These are phyloP conservation scores for Russula olivacea DNA, from an alignment of 768 basidiomycete species.

Conservation along the genomic window DNA sequence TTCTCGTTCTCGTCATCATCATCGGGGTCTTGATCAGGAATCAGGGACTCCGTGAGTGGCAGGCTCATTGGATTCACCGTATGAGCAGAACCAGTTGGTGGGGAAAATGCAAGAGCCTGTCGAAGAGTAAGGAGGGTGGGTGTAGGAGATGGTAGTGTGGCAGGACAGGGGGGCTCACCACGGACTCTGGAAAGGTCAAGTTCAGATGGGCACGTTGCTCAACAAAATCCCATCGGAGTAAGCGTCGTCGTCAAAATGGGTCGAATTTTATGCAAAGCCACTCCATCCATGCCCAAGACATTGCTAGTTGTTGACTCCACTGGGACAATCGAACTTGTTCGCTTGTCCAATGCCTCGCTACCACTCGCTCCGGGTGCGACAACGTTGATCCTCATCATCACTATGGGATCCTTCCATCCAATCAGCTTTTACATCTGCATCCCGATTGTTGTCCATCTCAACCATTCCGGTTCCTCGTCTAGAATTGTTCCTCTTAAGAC, in stretches of 20 bases:
- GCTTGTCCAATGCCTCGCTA: conserved; percentile 75
- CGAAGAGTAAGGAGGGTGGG: conserved; percentile 59
- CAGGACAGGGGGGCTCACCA: conserved; percentile 26
- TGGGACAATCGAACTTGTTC: conserved; percentile 57
- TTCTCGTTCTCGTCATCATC: conserved; percentile 25
- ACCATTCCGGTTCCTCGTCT: conserved; percentile 33
- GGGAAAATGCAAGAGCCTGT: conserved; percentile 52
- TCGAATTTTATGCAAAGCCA: conserved; percentile 13
- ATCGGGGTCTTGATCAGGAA: conserved; percentile 34
- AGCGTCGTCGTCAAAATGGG: conserved; percentile 23
- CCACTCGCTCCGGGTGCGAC: conserved; percentile 79
- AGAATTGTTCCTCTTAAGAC: conserved; percentile 47
- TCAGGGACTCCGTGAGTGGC: conserved; percentile 20
- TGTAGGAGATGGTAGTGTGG: conserved; percentile 48
- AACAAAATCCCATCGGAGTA: conserved; percentile 26
- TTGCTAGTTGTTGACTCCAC: conserved; percentile 30
- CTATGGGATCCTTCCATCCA: conserved; percentile 65
- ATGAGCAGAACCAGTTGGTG: conserved; percentile 28
- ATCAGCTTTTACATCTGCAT: conserved; percentile 44
- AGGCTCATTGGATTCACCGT: conserved; percentile 14
- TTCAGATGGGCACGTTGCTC: conserved; percentile 58
- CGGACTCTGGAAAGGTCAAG: conserved; percentile 46
- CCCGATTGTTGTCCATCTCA: conserved; percentile 30
- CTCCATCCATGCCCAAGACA: conserved; percentile 1
- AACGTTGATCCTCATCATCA: conserved; percentile 78